Percentiles rank a stretch among this genome's conserved stretches.
These are phyloP conservation scores for Kwoniella bestiolae DNA, from an alignment of 768 basidiomycete genomes.

Conservation along the genomic window DNA sequence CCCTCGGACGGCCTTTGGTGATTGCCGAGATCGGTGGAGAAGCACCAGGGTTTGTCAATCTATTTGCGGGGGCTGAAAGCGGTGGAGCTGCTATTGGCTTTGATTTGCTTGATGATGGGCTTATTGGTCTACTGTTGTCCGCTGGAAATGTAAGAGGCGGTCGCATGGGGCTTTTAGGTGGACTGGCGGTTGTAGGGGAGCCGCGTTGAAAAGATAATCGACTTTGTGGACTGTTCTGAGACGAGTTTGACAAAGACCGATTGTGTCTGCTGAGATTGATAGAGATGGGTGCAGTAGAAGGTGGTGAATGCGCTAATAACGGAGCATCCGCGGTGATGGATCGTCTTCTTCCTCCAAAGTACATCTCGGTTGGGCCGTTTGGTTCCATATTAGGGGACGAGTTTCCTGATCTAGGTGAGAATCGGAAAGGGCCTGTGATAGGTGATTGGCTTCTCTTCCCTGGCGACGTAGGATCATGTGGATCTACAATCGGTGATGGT, in stretches of 20 bases:
- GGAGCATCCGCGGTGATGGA: constrained; percentile 27
- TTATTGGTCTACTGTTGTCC: constrained; percentile 1
- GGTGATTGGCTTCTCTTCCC: constrained; percentile 14
- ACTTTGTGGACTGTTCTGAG: constrained; percentile 22
- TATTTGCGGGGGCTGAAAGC: constrained; percentile 13
- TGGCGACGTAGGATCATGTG: constrained; percentile 23
- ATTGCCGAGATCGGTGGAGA: constrained; percentile 24
- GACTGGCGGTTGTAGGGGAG: constrained; percentile 13
- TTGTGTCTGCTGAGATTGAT: constrained; percentile 30
- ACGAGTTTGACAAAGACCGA: constrained; percentile 37
- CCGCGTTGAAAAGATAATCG: constrained; percentile 16
- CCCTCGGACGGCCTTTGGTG: constrained; percentile 27
- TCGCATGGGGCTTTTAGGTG: constrained; percentile 15
- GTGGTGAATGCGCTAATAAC: constrained; percentile 28
- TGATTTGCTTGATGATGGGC: constrained; percentile 1
- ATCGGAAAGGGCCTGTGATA: constrained; percentile 8
- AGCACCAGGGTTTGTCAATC: constrained; percentile 15
- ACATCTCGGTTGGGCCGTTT: constrained; percentile 5
- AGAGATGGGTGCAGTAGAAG: constrained; percentile 21
- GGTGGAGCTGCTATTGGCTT: constrained; percentile 3
- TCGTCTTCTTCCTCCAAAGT: constrained; percentile 23
- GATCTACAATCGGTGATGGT: constrained; percentile 22
- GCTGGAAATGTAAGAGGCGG: not conserved
- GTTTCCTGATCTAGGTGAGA: constrained; percentile 15
- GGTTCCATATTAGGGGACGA: constrained; percentile 23